Conservation (phyloP, 257 asterid genomes). For the Eustoma russellianum region DNA sequence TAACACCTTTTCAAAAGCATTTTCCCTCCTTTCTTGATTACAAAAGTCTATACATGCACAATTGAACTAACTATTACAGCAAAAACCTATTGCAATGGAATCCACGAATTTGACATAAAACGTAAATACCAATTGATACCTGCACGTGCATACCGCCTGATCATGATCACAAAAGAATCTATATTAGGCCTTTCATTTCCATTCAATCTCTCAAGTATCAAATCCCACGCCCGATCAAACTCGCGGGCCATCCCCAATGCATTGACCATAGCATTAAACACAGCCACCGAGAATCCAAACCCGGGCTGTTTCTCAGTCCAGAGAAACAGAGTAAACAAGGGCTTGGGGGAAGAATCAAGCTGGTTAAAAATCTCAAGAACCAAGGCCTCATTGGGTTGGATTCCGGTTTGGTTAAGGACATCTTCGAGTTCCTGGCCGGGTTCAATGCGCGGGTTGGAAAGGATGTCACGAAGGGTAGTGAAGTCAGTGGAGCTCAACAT, state of each 20-base stretch:
- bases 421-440: conserved; percentile 54
- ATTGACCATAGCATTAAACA: conserved; percentile 60
- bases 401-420: conserved; percentile 31
- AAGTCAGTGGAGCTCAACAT: conserved; percentile 23
- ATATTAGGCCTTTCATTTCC: conserved; percentile 28
- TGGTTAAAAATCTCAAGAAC: conserved; percentile 39
- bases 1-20: no score
- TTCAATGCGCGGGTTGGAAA: conserved; percentile 26
- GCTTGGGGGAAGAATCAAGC: conserved; percentile 61
- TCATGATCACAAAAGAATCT: conserved; percentile 57
- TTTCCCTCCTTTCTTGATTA: background rate
- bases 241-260: conserved; percentile 61
- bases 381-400: conserved; percentile 32
- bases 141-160: conserved; percentile 71
- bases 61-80: background rate
- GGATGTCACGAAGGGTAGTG: conserved; percentile 35
- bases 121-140: conserved; percentile 26
- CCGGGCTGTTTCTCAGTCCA: conserved; percentile 61
- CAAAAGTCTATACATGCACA: background rate
- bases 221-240: conserved; percentile 68
- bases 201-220: conserved; percentile 38
- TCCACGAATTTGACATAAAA: background rate
- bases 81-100: background rate
- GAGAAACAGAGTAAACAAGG: conserved; percentile 45
- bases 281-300: conserved; percentile 27